Base-by-base conservation (phyloP, 2,329 filamentous ascomycete genomes). In the Diaporthe helianthi region DNA sequence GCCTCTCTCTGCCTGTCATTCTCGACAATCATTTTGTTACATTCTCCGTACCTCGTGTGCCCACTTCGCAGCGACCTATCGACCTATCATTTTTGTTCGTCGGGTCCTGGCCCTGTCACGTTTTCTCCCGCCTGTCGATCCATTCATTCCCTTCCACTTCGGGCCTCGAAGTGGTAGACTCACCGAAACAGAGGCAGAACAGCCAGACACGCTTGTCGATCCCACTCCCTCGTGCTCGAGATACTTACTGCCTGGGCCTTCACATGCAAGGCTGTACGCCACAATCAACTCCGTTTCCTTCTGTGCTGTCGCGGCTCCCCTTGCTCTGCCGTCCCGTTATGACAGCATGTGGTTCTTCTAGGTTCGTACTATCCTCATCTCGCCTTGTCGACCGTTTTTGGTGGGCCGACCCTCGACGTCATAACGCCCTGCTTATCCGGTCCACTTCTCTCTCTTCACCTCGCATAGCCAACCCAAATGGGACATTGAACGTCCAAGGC, bases 271-370 rank as follows among this genome's bases (percentile, higher is more conserved):
- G 67, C 52, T 51, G 31, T 65, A n/a, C 52, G 26, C 19, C 46
- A n/a, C 47, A 36, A 5, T 22, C 33, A 2, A 22, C 54, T 51
- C 15, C 31, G 22, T 36, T 26, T 55, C 38, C 41, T 44, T 38
- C 33, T 44, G 46, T 51, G 33, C 41, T 44, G 26, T 51, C 51
- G 24, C 44, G 33, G 31, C 52, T 53, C 49, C 17, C 22, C 51
- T 60, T 55, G 53, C 55, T 47, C 68, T 67, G 70, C 63, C 55
- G 49, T 47, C 49, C 63, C 49, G 67, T 60, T 61, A 66, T 67
- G 70, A 69, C 70, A 71, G 69, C 69, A 71, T 71, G 70, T 69
- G 70, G 70, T 44, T 46, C 66, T 67, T 71, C 58, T 71, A 71
- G 70, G 70, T 71, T 53, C 55, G 70, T 71, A 17, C 26, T 26